Conservation (phyloP, 805 yeast genomes). For the Pichia gijzeniarum region DNA sequence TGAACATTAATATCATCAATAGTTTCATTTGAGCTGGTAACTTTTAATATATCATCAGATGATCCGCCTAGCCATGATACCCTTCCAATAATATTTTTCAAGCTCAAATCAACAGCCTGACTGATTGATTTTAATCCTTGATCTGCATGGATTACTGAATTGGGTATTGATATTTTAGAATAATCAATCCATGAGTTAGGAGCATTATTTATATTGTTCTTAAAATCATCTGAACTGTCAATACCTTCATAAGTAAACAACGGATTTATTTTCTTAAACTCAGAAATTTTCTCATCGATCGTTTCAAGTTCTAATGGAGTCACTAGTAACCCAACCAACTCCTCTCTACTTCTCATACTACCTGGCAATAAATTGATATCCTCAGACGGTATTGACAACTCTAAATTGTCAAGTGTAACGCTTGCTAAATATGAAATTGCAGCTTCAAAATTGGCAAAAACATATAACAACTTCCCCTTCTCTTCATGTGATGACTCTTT, state of each 20-base stretch:
- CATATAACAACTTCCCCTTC: constrained; percentile 29
- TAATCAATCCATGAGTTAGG: constrained; percentile 14
- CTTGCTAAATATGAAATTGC: constrained; percentile 29
- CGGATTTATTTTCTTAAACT: constrained; percentile 14
- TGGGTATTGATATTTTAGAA: constrained; percentile 13
- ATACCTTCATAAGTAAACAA: constrained; percentile 1
- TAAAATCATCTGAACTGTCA: not conserved
- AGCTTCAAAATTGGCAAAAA: constrained; percentile 33
- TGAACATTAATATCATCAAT: not conserved
- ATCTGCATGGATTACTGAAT: constrained; percentile 28
- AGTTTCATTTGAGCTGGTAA: not conserved
- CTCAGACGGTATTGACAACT: constrained; percentile 17
- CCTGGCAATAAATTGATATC: constrained; percentile 9
- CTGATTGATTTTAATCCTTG: constrained; percentile 32
- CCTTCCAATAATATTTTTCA: constrained; percentile 29
- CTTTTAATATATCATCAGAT: constrained; percentile 6
- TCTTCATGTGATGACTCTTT: constrained; percentile 23
- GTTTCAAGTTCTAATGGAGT: constrained; percentile 23
- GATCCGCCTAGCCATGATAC: constrained; percentile 26
- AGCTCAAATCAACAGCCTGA: constrained; percentile 31
- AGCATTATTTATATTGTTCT: not conserved
- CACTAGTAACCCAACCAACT: constrained; percentile 12
- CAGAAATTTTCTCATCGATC: constrained; percentile 22
- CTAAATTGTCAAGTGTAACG: constrained; percentile 29
- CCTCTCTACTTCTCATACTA: not conserved